Conservation (phyloP, 2,329 filamentous ascomycete species). For the Huntiella abstrusa region DNA sequence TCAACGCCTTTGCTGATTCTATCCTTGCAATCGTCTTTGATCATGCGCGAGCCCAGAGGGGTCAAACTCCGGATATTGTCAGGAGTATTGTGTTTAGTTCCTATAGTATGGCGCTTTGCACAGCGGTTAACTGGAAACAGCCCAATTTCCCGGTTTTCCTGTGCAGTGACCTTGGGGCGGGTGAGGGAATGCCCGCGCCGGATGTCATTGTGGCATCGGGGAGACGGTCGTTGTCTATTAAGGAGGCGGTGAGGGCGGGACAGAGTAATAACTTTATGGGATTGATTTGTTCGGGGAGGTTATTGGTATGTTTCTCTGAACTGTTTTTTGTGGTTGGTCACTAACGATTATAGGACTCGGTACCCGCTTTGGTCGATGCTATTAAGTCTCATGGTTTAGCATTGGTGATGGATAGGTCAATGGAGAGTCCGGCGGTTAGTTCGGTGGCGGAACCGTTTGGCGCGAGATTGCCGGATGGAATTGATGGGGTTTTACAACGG, state of each 20-base stretch:
- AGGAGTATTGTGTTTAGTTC: slow-evolving; percentile 87
- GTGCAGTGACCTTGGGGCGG: slow-evolving; percentile 70
- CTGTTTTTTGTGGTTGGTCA: background rate
- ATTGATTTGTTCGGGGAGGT: slow-evolving; percentile 67
- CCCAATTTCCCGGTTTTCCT: slow-evolving; percentile 94
- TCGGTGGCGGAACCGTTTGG: slow-evolving; percentile 28
- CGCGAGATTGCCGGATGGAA: slow-evolving; percentile 51
- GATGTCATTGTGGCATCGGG: slow-evolving; percentile 36
- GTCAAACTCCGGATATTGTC: slow-evolving; percentile 50
- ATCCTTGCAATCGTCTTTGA: slow-evolving; percentile 78
- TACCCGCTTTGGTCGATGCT: slow-evolving; percentile 76
- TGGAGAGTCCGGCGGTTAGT: slow-evolving; percentile 24
- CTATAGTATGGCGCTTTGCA: slow-evolving; percentile 78
- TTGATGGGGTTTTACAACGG: slow-evolving; percentile 70
- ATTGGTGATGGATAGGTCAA: slow-evolving; percentile 69
- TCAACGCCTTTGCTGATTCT: slow-evolving; percentile 72
- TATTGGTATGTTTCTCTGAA: slow-evolving; percentile 45
- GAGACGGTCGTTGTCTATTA: slow-evolving; percentile 64
- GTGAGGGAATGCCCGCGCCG: slow-evolving; percentile 18
- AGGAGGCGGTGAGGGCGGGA: slow-evolving; percentile 83
- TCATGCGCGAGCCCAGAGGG: slow-evolving; percentile 53
- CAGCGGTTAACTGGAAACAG: slow-evolving; percentile 96
- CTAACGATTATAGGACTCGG: slow-evolving; percentile 50
- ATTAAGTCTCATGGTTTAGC: slow-evolving; percentile 91
- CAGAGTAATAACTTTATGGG: slow-evolving; percentile 98